Base-by-base conservation (phyloP, 1,139 yeast species). In the Yarrowia galli region DNA sequence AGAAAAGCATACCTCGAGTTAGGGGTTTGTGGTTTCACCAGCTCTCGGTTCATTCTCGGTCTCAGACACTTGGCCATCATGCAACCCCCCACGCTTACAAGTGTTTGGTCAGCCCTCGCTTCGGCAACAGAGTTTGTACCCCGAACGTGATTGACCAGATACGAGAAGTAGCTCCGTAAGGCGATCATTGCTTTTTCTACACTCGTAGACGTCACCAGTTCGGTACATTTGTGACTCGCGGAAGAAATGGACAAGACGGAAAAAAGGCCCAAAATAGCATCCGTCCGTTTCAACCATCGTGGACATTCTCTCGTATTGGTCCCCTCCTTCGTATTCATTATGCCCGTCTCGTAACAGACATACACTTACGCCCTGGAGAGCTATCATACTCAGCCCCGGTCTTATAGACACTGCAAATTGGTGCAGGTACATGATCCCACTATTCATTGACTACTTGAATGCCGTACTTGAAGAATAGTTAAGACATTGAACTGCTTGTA, bases 131-230 rank as follows among this genome's bases (percentile, higher is more conserved):
- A 23, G 43, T 22, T 53, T 35, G n/a, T 5, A 10, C 45, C 12
- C 56, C 60, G 35, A 53, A 53, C 22, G 60, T 53, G 60, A 53
- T 36, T 36, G 28, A 36, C 60, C 60, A 53, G 60, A 53, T 53
- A 53, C 32, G 60, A 53, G 35, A 51, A 23, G 60, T 36, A 53
- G 43, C 23, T 36, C 60, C 60, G 45, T 32, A 13, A 12, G n/a
- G 6, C 15, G 16, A 28, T 36, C 0, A 10, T 38, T 53, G 45
- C 60, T 53, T 53, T 53, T 53, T 53, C 18, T 8, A n/a, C n/a
- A n/a, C n/a, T n/a, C n/a, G 35, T 10, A 28, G 32, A 22, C 9
- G 7, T 7, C 46, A 13, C 46, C 46, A 8, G 18, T 45, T 45
- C 32, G 32, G 32, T 15, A 23, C 49, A 45, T 45, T 15, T 45